Evolutionary conservation across 1,284 basidiomycete species (phyloP).

Genomic region (Sanghuangporus weigelae): DNA sequence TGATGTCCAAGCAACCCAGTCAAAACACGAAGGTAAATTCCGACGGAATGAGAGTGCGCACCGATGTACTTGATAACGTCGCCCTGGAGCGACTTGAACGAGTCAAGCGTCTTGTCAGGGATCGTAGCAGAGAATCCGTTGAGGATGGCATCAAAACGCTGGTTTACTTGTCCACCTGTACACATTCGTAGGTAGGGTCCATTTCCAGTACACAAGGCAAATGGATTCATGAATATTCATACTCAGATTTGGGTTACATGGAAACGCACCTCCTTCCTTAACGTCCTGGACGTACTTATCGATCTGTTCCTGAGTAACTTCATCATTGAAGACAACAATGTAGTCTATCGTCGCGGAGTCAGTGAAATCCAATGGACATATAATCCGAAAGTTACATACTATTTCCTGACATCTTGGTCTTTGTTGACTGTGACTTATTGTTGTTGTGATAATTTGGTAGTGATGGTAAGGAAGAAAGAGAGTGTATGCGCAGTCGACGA

Average conservation of each 20-base stretch:
- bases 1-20: background rate
- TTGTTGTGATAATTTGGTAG: background rate
- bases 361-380: background rate
- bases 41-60: slow-evolving; percentile 20
- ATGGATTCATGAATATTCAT: background rate
- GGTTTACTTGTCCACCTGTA: slow-evolving; percentile 40
- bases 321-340: slow-evolving; percentile 56
- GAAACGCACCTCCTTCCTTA: slow-evolving; percentile 32
- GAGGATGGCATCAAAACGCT: slow-evolving; percentile 34
- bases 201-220: background rate
- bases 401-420: slow-evolving; percentile 8
- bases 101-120: slow-evolving; percentile 32
- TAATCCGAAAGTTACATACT: background rate
- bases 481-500: background rate
- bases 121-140: slow-evolving; percentile 53
- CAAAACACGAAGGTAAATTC: too few relatives aligned
- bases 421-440: background rate
- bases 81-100: slow-evolving; percentile 34
- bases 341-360: slow-evolving; percentile 31
- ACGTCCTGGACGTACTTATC: slow-evolving; percentile 39
- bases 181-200: background rate
- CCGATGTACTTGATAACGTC: slow-evolving; percentile 51
- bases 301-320: slow-evolving; percentile 38
- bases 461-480: slow-evolving; percentile 1
- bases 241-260: background rate